A percentile compares a stretch with the other conserved stretches of the same genome.
Evolutionary conservation across 202 grass and related monocot genomes (phyloP).

Genomic region (Musa balbisiana): DNA sequence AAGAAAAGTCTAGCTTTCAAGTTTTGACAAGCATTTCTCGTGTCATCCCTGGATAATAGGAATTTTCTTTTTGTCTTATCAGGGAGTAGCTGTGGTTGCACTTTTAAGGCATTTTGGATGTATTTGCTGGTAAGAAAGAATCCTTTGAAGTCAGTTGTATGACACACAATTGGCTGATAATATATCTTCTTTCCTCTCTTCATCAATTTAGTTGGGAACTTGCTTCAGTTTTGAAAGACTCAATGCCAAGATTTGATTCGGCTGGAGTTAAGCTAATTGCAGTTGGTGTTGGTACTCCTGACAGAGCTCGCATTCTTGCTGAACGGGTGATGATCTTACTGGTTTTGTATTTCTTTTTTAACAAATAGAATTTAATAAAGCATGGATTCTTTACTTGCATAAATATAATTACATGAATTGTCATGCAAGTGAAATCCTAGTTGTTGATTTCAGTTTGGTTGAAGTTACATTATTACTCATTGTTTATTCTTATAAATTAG

Average conservation of each 20-base stretch:
- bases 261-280: constrained; percentile 61
- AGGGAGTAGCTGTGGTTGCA: constrained; percentile 79
- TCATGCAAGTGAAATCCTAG: background rate
- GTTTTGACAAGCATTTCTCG: background rate
- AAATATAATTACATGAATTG: background rate
- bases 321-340: constrained; percentile 40
- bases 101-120: constrained; percentile 89
- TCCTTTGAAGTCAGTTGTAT: too few relatives aligned
- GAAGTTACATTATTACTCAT: background rate
- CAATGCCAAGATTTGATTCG: constrained; percentile 51
- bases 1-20: background rate
- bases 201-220: constrained; percentile 67
- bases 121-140: constrained; percentile 65
- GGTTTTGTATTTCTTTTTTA: constrained; percentile 11
- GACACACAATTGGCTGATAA: background rate
- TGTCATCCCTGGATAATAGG: background rate
- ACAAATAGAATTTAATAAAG: background rate
- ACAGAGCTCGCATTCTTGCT: constrained; percentile 70
- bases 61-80: background rate
- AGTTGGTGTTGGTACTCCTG: constrained; percentile 65
- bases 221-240: constrained; percentile 72
- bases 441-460: background rate
- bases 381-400: background rate
- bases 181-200: constrained; percentile 12
- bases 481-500: background rate